Conservation (phyloP, 2,329 filamentous ascomycete genomes). For the Phialophora chinensis region DNA sequence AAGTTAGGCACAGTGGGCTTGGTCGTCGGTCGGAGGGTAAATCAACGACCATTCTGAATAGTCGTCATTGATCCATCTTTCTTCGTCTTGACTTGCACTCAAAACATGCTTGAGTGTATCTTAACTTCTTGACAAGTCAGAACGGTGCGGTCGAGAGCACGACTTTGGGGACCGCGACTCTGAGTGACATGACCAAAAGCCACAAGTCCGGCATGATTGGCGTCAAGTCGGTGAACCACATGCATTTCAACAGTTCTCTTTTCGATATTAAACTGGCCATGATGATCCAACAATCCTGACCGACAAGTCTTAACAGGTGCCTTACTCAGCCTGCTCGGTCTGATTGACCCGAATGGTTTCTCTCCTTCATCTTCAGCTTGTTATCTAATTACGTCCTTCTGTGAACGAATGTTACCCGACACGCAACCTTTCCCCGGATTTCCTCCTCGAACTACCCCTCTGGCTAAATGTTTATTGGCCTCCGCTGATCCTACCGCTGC, state of each 20-base stretch:
- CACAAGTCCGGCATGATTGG: constrained; percentile 2
- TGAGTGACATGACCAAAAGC: not conserved
- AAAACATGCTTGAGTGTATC: not conserved
- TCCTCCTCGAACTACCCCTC: not conserved
- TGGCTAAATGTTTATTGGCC: constrained; percentile 2
- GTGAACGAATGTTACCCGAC: not conserved
- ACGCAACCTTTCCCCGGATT: constrained; percentile 19
- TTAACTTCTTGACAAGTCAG: not conserved
- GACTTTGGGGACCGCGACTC: not conserved
- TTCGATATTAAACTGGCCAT: constrained; percentile 3
- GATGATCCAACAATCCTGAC: constrained; percentile 13
- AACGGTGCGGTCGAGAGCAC: not conserved
- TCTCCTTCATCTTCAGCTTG: not conserved
- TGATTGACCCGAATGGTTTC: constrained; percentile 25
- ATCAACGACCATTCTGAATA: constrained; percentile 16
- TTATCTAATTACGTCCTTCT: not conserved
- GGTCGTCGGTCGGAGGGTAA: constrained; percentile 19
- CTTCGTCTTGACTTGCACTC: constrained; percentile 3
- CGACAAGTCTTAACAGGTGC: not conserved
- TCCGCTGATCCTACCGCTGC: constrained; percentile 8
- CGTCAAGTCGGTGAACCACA: constrained; percentile 14
- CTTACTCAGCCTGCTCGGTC: constrained; percentile 27
- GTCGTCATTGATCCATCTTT: not conserved
- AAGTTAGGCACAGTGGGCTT: constrained; percentile 6
- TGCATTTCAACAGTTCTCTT: constrained; percentile 23